Percentiles rank a stretch among this genome's conserved stretches.
phyloP scores from a whole-genome alignment of 805 yeast species.

The Vanderwaltozyma yarrowii region DNA sequence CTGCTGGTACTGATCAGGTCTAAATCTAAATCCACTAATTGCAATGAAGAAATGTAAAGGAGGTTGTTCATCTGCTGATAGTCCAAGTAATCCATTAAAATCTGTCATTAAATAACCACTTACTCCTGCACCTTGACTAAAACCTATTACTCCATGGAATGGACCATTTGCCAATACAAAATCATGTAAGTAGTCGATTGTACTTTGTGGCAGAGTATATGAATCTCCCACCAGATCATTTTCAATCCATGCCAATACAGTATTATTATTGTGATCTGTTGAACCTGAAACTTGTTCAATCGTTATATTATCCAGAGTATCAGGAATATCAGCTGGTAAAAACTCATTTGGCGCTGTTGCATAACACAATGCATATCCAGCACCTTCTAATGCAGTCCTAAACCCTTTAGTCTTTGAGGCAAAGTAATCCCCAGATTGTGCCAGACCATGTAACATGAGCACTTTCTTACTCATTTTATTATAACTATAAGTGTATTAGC shows the following conservation, averaged over 20 bases:
- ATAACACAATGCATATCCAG: constrained; percentile 60
- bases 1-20: constrained; percentile 22
- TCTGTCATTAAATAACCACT: constrained; percentile 54
- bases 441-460: constrained; percentile 82
- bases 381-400: constrained; percentile 50
- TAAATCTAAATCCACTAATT: constrained; percentile 53
- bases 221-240: constrained; percentile 32
- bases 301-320: constrained; percentile 29
- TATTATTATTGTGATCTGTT: constrained; percentile 7
- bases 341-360: constrained; percentile 66
- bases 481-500: neutral
- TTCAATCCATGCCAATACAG: constrained; percentile 59
- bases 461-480: constrained; percentile 35
- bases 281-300: constrained; percentile 24
- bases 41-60: constrained; percentile 57
- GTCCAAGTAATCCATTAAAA: constrained; percentile 36
- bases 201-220: constrained; percentile 24
- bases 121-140: constrained; percentile 93
- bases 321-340: constrained; percentile 53
- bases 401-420: constrained; percentile 80
- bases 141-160: constrained; percentile 77
- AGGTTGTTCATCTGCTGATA: constrained; percentile 33
- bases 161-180: constrained; percentile 56
- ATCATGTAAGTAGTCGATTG: constrained; percentile 34
- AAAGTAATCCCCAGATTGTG: constrained; percentile 73